Percentiles rank a stretch among this genome's conserved stretches.
Evolutionary conservation across 2,329 filamentous ascomycete genomes (phyloP).

Genomic region (Ploettnerulaceae sp.): DNA sequence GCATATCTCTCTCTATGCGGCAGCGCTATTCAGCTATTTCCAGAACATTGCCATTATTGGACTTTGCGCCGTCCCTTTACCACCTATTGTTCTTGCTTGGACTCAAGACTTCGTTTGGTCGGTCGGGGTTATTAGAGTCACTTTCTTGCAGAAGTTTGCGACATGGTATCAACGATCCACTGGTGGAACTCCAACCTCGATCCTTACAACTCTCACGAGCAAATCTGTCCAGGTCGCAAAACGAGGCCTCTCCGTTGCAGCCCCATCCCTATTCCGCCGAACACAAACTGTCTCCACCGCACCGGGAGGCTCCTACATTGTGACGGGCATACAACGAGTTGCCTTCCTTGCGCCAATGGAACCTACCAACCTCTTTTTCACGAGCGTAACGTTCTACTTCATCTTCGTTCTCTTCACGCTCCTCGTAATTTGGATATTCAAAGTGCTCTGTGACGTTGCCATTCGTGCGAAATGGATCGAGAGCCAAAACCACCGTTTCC

Average conservation of each 20-base stretch:
- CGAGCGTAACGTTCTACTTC: conserved; percentile 82
- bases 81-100: conserved; percentile 87
- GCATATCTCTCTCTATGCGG: conserved; percentile 87
- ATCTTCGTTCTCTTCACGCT: conserved; percentile 74
- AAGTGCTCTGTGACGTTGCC: conserved; percentile 71
- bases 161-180: conserved; percentile 96
- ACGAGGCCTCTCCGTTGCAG: conserved; percentile 39
- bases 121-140: conserved; percentile 86
- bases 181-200: conserved; percentile 76
- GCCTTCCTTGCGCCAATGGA: conserved; percentile 84
- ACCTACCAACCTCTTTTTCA: conserved; percentile 88
- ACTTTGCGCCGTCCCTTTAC: conserved; percentile 73
- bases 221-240: conserved; percentile 74
- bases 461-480: conserved; percentile 74
- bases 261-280: conserved; percentile 29
- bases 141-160: conserved; percentile 79
- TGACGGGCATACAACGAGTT: conserved; percentile 83
- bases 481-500: conserved; percentile 64
- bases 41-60: conserved; percentile 90
- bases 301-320: conserved; percentile 52
- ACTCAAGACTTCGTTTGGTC: conserved; percentile 98
- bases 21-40: conserved; percentile 91
- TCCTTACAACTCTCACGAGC: conserved; percentile 67
- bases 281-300: conserved; percentile 50
- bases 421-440: conserved; percentile 70